Conservation (phyloP, 2,329 filamentous ascomycete species). For the Aspergillus hiratsukae region DNA sequence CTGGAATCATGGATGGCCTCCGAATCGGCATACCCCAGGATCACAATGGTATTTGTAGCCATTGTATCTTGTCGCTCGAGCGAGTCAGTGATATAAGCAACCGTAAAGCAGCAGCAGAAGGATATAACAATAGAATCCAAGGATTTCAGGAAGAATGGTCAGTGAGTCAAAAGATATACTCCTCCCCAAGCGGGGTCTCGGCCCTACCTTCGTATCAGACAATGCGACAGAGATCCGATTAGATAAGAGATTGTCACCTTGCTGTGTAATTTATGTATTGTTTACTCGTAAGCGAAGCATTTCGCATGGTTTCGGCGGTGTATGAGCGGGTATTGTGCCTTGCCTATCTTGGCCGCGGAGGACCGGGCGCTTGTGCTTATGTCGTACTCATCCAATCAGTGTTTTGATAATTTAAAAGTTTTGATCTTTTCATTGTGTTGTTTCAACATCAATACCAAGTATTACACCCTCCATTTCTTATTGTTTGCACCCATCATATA, state of each 20-base stretch:
- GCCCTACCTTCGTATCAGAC: not conserved
- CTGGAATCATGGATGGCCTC: not conserved
- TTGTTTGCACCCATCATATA: not conserved
- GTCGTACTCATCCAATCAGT: not conserved
- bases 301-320: not conserved
- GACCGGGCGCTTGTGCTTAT: too few species aligned
- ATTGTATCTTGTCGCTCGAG: constrained; percentile 15
- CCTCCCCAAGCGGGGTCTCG: not conserved
- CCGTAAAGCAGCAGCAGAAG: not conserved
- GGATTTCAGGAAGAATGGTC: not conserved
- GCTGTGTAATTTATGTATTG: too few species aligned
- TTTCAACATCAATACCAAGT: not conserved
- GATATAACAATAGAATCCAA: not conserved
- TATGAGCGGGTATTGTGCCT: not conserved
- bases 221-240: not conserved
- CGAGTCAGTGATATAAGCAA: not conserved
- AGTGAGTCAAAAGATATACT: not conserved
- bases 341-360: not conserved
- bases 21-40: constrained; percentile 31
- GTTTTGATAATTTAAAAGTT: not conserved
- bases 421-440: not conserved
- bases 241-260: not conserved
- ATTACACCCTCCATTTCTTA: not conserved
- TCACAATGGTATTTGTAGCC: constrained; percentile 35
- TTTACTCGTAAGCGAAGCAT: too few species aligned